Evolutionary conservation across 345 rosid species (phyloP).

Genomic region (Xanthoceras sorbifolium): DNA sequence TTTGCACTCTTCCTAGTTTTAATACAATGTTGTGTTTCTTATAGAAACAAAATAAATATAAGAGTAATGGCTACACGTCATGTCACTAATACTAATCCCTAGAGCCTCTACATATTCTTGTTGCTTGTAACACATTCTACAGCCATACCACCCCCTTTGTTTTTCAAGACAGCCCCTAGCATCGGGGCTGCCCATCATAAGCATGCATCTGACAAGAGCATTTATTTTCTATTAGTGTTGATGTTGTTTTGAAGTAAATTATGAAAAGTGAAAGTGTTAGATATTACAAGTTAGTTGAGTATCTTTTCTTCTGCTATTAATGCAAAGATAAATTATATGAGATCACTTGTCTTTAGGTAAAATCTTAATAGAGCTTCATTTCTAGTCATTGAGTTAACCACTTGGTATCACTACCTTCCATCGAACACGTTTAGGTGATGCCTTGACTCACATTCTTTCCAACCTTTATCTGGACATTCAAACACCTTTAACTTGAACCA

Average conservation of each 20-base stretch:
- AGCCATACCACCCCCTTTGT: not conserved
- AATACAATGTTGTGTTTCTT: not conserved
- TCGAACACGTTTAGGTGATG: not conserved
- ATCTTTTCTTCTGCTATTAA: not conserved
- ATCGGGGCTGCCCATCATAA: not conserved
- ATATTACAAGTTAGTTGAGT: slow-evolving; percentile 1
- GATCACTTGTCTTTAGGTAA: not conserved
- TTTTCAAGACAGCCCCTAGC: slow-evolving; percentile 1
- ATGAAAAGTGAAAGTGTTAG: not conserved
- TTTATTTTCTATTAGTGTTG: not conserved
- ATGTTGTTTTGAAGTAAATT: not conserved
- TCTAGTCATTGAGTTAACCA: not conserved
- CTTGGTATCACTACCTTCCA: not conserved
- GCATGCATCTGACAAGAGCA: not conserved
- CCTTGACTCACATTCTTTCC: not conserved
- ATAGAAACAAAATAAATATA: no score
- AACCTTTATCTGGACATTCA: not conserved
- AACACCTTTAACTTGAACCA: not conserved
- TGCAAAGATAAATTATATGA: no score
- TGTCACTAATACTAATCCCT: not conserved
- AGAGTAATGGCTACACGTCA: not conserved
- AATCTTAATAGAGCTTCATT: no score
- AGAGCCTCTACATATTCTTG: not conserved
- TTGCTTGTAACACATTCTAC: not conserved
- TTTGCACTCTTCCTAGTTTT: not conserved